A percentile compares a stretch with the other conserved stretches of the same genome.
These are phyloP conservation scores for Babesia bovis DNA, from an alignment of 169 alveolate genomes.

Conservation along the genomic window DNA sequence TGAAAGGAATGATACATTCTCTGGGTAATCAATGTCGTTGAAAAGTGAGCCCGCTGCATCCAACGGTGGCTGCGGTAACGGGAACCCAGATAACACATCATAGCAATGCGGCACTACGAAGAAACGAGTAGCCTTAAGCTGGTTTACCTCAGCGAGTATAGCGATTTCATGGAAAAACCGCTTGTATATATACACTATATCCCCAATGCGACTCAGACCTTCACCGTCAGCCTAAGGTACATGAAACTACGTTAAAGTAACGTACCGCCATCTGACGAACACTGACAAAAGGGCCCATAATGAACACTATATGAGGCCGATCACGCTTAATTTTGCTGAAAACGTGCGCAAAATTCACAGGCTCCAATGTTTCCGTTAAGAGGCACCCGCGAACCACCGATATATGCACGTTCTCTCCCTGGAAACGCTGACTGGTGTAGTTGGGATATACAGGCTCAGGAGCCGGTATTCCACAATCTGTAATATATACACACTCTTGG, in stretches of 20 bases:
- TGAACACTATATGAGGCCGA: constrained; percentile 59
- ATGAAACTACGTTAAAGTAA: not conserved
- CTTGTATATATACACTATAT: constrained; percentile 44
- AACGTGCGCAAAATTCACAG: constrained; percentile 38
- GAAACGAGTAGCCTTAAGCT: constrained; percentile 39
- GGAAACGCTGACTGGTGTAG: constrained; percentile 23
- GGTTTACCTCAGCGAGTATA: constrained; percentile 13
- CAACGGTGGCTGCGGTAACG: constrained; percentile 70
- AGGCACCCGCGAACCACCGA: constrained; percentile 49
- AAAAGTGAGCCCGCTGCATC: constrained; percentile 30
- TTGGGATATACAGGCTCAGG: constrained; percentile 44
- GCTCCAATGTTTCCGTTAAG: constrained; percentile 53
- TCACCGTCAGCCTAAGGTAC: constrained; percentile 42
- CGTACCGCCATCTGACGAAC: constrained; percentile 60
- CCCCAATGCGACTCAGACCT: constrained; percentile 50
- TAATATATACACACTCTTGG: not conserved
- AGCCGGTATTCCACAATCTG: constrained; percentile 65
- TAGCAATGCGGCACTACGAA: constrained; percentile 66
- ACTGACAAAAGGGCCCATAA: constrained; percentile 67
- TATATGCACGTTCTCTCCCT: constrained; percentile 56
- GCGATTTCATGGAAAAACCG: constrained; percentile 50
- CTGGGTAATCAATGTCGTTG: constrained; percentile 16
- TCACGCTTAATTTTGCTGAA: constrained; percentile 59
- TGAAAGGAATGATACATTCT: constrained; percentile 54
- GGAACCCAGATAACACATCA: constrained; percentile 58